Conservation (phyloP, 257 asterid genomes). For the Voacanga thouarsii region DNA sequence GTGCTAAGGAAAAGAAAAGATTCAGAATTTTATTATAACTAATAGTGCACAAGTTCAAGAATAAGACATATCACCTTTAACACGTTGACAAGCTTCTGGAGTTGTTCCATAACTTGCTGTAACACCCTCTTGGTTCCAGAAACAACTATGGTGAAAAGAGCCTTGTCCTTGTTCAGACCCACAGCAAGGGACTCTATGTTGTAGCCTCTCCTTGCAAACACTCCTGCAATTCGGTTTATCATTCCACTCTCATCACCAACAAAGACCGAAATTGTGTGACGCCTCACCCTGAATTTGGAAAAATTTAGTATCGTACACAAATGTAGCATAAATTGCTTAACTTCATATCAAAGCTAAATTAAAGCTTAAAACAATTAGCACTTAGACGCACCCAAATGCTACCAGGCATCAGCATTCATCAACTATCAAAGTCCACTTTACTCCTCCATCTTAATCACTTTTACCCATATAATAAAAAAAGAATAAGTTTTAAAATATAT, state of each 20-base stretch:
- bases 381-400: neutral
- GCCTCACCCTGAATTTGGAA: slow-evolving; percentile 54
- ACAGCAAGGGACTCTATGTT: slow-evolving; percentile 98
- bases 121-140: slow-evolving; percentile 82
- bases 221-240: slow-evolving; percentile 97
- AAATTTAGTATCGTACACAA: neutral
- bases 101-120: slow-evolving; percentile 87
- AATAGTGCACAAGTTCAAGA: slow-evolving; percentile 7
- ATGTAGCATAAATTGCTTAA: neutral
- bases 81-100: slow-evolving; percentile 87
- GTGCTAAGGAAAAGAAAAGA: neutral
- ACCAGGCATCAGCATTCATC: neutral
- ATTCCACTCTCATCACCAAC: slow-evolving; percentile 99
- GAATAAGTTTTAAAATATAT: neutral
- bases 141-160: slow-evolving; percentile 90
- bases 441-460: neutral
- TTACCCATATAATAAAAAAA: neutral
- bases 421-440: neutral
- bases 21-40: neutral
- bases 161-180: slow-evolving; percentile 93
- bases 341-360: neutral
- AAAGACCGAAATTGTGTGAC: slow-evolving; percentile 84
- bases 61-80: slow-evolving; percentile 54
- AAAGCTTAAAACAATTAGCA: neutral
- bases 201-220: slow-evolving; percentile 94